Percentiles rank a stretch among this genome's conserved stretches.
phyloP scores from a whole-genome alignment of 495 filamentous ascomycete species.

The Astrothelium subdiscretum region DNA sequence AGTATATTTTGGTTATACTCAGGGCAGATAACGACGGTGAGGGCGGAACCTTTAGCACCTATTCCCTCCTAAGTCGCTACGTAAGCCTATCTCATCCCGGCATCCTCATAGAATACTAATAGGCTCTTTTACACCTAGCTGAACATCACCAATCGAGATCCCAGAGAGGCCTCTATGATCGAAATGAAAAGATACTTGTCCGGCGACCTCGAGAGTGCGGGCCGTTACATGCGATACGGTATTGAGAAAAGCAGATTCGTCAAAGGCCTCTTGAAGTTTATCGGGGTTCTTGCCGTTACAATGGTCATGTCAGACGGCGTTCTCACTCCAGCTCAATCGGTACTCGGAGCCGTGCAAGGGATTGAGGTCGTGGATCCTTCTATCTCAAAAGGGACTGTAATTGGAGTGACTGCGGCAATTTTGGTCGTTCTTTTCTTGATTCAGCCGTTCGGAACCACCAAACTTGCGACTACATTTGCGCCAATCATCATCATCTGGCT shows the following conservation, averaged over 20 bases:
- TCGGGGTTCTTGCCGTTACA: conserved; percentile 56
- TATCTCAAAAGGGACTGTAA: conserved; percentile 43
- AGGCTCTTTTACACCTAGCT: conserved; percentile 22
- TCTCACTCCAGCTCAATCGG: conserved; percentile 49
- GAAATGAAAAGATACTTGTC: conserved; percentile 47
- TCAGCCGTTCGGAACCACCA: conserved; percentile 59
- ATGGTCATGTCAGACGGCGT: conserved; percentile 45
- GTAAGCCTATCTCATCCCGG: conserved; percentile 26
- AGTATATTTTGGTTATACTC: conserved; percentile 60
- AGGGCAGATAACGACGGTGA: conserved; percentile 66
- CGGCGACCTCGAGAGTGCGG: conserved; percentile 38
- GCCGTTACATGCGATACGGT: conserved; percentile 39
- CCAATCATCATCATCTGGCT: conserved; percentile 69
- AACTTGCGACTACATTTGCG: conserved; percentile 52
- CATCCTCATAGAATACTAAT: background rate
- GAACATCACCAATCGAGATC: conserved; percentile 45
- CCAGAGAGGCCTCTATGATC: conserved; percentile 41
- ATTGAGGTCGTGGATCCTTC: conserved; percentile 39
- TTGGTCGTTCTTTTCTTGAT: conserved; percentile 55
- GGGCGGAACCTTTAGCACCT: conserved; percentile 64
- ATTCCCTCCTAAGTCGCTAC: conserved; percentile 58
- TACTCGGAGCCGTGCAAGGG: conserved; percentile 59
- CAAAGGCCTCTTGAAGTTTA: conserved; percentile 44
- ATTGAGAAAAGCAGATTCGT: conserved; percentile 46
- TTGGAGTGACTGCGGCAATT: conserved; percentile 58